Percentiles rank a stretch among this genome's conserved stretches.
Evolutionary conservation across 2,329 filamentous ascomycete species (phyloP).

Genomic region (Alternaria arborescens): DNA sequence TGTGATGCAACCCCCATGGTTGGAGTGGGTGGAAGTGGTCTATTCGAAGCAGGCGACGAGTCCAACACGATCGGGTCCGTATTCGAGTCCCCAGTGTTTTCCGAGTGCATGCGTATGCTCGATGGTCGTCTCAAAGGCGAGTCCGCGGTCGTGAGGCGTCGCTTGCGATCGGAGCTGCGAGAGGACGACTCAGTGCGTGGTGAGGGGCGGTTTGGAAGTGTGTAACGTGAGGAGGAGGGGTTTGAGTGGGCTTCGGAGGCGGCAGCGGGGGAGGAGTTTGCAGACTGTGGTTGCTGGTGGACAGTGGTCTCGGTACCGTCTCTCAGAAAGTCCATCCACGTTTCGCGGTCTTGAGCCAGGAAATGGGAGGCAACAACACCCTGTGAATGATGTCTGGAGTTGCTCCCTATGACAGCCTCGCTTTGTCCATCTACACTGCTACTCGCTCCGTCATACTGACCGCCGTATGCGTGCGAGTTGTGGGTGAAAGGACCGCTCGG

Average conservation of each 20-base stretch:
- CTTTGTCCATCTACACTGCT: slow-evolving; percentile 14
- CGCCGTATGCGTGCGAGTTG: slow-evolving; percentile 25
- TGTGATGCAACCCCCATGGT: slow-evolving; percentile 16
- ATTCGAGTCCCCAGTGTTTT: slow-evolving; percentile 23
- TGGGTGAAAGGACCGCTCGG: slow-evolving; percentile 23
- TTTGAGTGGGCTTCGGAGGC: slow-evolving; percentile 18
- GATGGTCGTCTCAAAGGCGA: slow-evolving; percentile 42
- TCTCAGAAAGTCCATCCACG: slow-evolving; percentile 49
- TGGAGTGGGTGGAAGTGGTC: slow-evolving; percentile 21
- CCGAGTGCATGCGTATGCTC: slow-evolving; percentile 34
- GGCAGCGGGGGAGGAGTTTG: slow-evolving; percentile 8
- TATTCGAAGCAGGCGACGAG: slow-evolving; percentile 26
- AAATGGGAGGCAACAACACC: slow-evolving; percentile 42
- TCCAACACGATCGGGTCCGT: slow-evolving; percentile 35
- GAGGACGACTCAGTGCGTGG: slow-evolving; percentile 31
- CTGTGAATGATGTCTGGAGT: slow-evolving; percentile 23
- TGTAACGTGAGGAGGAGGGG: slow-evolving; percentile 23
- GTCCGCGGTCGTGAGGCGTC: slow-evolving; percentile 46
- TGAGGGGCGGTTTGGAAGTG: slow-evolving; percentile 31
- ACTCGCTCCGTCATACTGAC: slow-evolving; percentile 21
- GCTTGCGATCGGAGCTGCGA: slow-evolving; percentile 45
- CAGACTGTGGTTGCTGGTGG: slow-evolving; percentile 17
- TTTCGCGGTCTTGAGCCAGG: slow-evolving; percentile 42
- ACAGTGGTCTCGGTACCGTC: slow-evolving; percentile 27
- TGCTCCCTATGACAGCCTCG: slow-evolving; percentile 9